Base-by-base conservation (phyloP, 2,329 filamentous ascomycete genomes). In the Cercospora sp. region DNA sequence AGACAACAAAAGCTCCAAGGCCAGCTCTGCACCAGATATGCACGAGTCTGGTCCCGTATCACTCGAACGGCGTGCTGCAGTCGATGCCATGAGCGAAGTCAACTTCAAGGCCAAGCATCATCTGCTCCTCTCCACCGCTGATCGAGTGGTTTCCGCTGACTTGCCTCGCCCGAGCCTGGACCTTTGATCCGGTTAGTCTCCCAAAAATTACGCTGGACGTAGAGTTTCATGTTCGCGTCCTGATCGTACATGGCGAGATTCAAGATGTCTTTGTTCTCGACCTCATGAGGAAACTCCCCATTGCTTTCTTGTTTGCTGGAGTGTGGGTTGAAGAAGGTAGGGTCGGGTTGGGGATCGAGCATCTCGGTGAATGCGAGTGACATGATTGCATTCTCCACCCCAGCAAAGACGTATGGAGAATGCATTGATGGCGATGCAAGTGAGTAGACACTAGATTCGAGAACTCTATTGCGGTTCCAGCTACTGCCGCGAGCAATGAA, bases 221-320 rank as follows among this genome's bases (percentile, higher is more conserved):
- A 72, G 43, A 83, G 71, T 67, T 79, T 80, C 80, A 82, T 81
- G 26, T 72, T 68, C 10, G 70, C 73, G 1, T 77, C 78, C 67
- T 85, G 82, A 64, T 83, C 81, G 65, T 84, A 84, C 80, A 84
- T 82, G 0, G 82, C 81, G 12, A 85, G 70, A 32, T 79, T 78
- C 26, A 83, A 65, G 3, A 81, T 78, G 24, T 82, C 78, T 16
- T 77, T 75, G 12, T 70, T 72, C 0, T 66, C 34, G 62, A 71
- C 67, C 10, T 67, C 49, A 24, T 61, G 43, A n/a, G 9, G 45
- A 24, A 6, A 16, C 7, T 37, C 55, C 1, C 43, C 57, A 9
- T 21, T 9, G 16, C 37, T 45, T 45, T 59, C 51, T 24, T 21
- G 49, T 26, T 49, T 21, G 13, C 43, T 18, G 2, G 40, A 59